Evolutionary conservation across 306 rosid genomes (phyloP).

Genomic region (Arachis stenosperma): DNA sequence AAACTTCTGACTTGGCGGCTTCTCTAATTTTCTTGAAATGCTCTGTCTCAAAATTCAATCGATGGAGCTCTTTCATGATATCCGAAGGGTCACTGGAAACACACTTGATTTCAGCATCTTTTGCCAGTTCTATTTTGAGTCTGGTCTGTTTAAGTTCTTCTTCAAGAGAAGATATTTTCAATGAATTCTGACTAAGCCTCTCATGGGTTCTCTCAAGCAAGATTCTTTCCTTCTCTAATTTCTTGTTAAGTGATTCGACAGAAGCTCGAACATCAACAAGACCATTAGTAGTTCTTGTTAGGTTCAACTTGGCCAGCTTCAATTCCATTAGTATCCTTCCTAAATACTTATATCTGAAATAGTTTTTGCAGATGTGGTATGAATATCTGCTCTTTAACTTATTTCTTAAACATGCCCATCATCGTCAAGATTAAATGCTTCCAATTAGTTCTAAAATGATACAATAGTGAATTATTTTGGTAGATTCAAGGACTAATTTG

Average conservation of each 20-base stretch:
- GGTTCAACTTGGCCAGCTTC: constrained; percentile 87
- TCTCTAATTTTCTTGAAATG: constrained; percentile 68
- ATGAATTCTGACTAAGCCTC: constrained; percentile 63
- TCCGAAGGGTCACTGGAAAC: no score
- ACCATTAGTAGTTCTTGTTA: constrained; percentile 68
- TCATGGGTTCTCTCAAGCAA: constrained; percentile 74
- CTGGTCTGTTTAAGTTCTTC: constrained; percentile 67
- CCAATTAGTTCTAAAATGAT: no score
- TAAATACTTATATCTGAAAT: constrained; percentile 45
- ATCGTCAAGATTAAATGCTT: no score
- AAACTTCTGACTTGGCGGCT: constrained; percentile 64
- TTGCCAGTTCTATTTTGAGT: no score
- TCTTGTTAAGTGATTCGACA: constrained; percentile 36
- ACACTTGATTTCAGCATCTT: no score
- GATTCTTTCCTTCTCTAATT: constrained; percentile 68
- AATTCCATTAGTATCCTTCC: constrained; percentile 59
- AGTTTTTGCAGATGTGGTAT: constrained; percentile 95
- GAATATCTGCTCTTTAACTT: constrained; percentile 41
- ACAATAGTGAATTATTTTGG: no score
- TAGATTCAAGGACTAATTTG: no score
- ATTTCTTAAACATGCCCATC: no score
- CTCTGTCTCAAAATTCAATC: constrained; percentile 67
- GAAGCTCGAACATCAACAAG: constrained; percentile 73
- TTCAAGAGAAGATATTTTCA: constrained; percentile 70
- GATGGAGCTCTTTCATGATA: constrained; percentile 62